Evolutionary conservation across 2,329 filamentous ascomycete genomes (phyloP).

Genomic region (Didymella glomerata): DNA sequence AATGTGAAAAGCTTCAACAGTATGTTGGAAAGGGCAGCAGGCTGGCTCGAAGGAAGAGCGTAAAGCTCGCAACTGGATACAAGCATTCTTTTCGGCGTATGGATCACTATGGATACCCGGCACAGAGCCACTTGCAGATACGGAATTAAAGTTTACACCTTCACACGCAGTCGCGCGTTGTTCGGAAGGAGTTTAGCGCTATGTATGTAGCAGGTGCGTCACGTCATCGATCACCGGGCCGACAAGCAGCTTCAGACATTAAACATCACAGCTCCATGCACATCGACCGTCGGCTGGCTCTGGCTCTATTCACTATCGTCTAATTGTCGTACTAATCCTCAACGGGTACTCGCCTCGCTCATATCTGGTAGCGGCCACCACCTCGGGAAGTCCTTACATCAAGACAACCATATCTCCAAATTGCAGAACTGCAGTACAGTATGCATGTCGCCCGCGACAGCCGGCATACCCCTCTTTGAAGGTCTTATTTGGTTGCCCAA

Average conservation of each 20-base stretch:
- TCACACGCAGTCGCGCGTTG: conserved; percentile 7
- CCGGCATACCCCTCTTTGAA: conserved; percentile 3
- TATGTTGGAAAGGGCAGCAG: conserved; percentile 45
- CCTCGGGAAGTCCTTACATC: neutral
- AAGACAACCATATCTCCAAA: neutral
- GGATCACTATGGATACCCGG: conserved; percentile 18
- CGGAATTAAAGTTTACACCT: conserved; percentile 3
- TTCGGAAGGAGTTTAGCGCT: conserved; percentile 13
- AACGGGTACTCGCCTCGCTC: neutral
- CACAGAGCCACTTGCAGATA: conserved; percentile 12
- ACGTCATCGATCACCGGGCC: conserved; percentile 16
- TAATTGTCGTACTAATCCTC: neutral
- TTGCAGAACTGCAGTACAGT: neutral
- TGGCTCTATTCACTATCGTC: neutral
- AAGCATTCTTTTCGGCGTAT: conserved; percentile 13
- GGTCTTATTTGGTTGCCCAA: neutral
- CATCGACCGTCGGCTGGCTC: neutral
- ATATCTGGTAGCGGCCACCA: neutral
- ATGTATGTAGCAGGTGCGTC: conserved; percentile 17
- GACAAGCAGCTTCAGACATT: neutral
- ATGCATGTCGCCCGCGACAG: neutral
- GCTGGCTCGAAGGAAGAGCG: conserved; percentile 47
- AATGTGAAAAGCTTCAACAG: conserved; percentile 46
- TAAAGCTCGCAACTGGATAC: conserved; percentile 20
- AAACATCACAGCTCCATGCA: conserved; percentile 1